Evolutionary conservation across 352 stramenopile species (phyloP).

Genomic region (Phytophthora meadii): DNA sequence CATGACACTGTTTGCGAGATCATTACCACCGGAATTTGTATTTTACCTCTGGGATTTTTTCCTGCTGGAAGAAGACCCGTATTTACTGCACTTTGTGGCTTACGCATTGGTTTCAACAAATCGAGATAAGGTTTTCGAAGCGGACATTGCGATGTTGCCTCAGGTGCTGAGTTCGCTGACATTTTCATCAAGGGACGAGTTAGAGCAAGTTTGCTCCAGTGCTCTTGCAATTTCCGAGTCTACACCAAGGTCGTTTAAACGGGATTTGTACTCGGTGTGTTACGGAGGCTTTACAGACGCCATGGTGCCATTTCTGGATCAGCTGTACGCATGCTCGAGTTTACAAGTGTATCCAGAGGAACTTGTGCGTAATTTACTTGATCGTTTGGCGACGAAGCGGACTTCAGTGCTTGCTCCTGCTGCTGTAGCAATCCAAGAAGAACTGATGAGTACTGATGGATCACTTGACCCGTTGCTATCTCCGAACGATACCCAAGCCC

Average conservation of each 20-base stretch:
- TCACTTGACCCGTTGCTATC: constrained; percentile 51
- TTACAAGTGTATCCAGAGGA: constrained; percentile 87
- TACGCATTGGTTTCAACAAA: constrained; percentile 80
- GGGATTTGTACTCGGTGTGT: constrained; percentile 84
- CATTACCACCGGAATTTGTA: constrained; percentile 70
- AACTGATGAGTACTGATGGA: constrained; percentile 8
- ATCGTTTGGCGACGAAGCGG: constrained; percentile 47
- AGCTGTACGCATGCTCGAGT: constrained; percentile 78
- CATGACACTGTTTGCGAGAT: constrained; percentile 93
- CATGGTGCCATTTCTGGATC: constrained; percentile 72
- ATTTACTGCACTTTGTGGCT: constrained; percentile 90
- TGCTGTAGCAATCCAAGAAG: constrained; percentile 13
- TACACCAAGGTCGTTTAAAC: constrained; percentile 81
- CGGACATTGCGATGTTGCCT: constrained; percentile 80
- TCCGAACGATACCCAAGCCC: constrained; percentile 7
- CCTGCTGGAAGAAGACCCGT: constrained; percentile 88
- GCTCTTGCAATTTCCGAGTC: constrained; percentile 66
- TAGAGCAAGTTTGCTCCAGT: constrained; percentile 61
- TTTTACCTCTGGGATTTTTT: constrained; percentile 94
- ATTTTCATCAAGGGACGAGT: constrained; percentile 59
- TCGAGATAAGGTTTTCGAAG: constrained; percentile 61
- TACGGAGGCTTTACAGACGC: constrained; percentile 77
- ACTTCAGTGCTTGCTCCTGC: constrained; percentile 7
- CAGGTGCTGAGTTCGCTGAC: constrained; percentile 83
- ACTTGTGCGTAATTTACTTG: constrained; percentile 76